These are phyloP conservation scores for Aureobasidium sp. DNA, from an alignment of 2,329 filamentous ascomycete genomes.

Conservation along the genomic window DNA sequence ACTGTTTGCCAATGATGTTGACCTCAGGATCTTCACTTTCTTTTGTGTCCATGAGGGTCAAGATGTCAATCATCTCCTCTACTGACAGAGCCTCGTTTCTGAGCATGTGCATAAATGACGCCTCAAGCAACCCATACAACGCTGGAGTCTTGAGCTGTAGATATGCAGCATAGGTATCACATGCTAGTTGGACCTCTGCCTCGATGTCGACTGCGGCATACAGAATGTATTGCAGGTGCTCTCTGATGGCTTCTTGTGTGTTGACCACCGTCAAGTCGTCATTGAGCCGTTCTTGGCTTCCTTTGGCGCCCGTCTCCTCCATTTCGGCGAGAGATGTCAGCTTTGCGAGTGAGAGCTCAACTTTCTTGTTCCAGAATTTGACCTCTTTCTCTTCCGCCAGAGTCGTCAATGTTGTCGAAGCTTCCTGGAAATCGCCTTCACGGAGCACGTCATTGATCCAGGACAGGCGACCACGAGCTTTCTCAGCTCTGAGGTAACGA, in stretches of 20 bases:
- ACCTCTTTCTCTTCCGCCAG: conserved; percentile 66
- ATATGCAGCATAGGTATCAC: conserved; percentile 16
- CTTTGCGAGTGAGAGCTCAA: conserved; percentile 84
- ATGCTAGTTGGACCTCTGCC: conserved; percentile 66
- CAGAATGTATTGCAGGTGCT: conserved; percentile 62
- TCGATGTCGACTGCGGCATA: conserved; percentile 69
- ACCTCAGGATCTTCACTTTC: conserved; percentile 36
- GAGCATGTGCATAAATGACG: conserved; percentile 62
- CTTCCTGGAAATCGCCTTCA: conserved; percentile 67
- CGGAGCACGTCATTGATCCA: conserved; percentile 91
- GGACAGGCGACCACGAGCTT: conserved; percentile 67
- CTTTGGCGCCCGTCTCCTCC: conserved; percentile 25
- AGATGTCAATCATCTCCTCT: conserved; percentile 60
- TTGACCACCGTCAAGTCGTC: conserved; percentile 60
- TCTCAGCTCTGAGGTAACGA: conserved; percentile 65
- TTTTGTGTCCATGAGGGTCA: conserved; percentile 67
- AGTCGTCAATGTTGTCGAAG: conserved; percentile 62
- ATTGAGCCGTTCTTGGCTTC: conserved; percentile 30
- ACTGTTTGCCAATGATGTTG: conserved; percentile 56
- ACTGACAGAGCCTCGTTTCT: conserved; percentile 59
- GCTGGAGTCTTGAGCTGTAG: conserved; percentile 49
- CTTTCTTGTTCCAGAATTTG: conserved; percentile 87
- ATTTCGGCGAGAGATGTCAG: conserved; percentile 60
- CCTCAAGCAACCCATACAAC: conserved; percentile 64
- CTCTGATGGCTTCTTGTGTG: conserved; percentile 73